Percentiles rank a stretch among this genome's conserved stretches.
Evolutionary conservation across 352 stramenopile genomes (phyloP).

Genomic region (Pythium rhizo-oryzae): DNA sequence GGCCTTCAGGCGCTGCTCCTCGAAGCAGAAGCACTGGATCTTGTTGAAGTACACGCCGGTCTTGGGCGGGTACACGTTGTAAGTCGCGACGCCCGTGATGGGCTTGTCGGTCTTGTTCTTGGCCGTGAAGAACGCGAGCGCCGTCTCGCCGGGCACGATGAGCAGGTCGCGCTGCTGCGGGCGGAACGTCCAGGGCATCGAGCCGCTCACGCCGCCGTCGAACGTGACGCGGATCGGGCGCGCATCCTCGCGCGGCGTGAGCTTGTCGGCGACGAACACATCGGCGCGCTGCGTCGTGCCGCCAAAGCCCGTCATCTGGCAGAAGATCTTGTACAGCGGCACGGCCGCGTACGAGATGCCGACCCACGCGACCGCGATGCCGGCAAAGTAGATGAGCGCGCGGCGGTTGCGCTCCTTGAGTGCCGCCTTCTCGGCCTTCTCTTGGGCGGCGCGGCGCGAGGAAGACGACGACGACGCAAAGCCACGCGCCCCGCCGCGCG

Average conservation of each 20-base stretch:
- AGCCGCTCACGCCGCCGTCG: conserved; percentile 93
- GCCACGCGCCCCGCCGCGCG: conserved; percentile 9
- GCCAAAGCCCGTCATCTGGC: conserved; percentile 97
- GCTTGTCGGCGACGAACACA: conserved; percentile 75
- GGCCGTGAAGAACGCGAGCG: conserved; percentile 98
- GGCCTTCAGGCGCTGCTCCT: conserved; percentile 97
- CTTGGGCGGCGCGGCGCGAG: conserved; percentile 36
- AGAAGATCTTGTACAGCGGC: conserved; percentile 99
- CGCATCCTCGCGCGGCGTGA: conserved; percentile 91
- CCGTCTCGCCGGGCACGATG: conserved; percentile 96
- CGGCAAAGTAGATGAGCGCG: conserved; percentile 92
- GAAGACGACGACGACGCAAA: conserved; percentile 50
- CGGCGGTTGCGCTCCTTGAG: conserved; percentile 91
- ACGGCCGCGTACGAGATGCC: conserved; percentile 97
- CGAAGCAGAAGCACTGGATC: conserved; percentile 99
- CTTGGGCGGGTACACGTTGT: conserved; percentile 99
- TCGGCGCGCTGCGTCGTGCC: conserved; percentile 91
- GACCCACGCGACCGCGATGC: conserved; percentile 93
- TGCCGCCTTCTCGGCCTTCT: conserved; percentile 45
- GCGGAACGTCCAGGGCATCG: conserved; percentile 97
- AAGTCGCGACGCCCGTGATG: conserved; percentile 99
- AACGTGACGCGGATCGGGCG: conserved; percentile 97
- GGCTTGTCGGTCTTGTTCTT: conserved; percentile 97
- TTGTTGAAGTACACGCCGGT: conserved; percentile 99
- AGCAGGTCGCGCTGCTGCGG: conserved; percentile 95